These are phyloP conservation scores for Ceratonia siliqua DNA, from an alignment of 306 rosid genomes.

Conservation along the genomic window DNA sequence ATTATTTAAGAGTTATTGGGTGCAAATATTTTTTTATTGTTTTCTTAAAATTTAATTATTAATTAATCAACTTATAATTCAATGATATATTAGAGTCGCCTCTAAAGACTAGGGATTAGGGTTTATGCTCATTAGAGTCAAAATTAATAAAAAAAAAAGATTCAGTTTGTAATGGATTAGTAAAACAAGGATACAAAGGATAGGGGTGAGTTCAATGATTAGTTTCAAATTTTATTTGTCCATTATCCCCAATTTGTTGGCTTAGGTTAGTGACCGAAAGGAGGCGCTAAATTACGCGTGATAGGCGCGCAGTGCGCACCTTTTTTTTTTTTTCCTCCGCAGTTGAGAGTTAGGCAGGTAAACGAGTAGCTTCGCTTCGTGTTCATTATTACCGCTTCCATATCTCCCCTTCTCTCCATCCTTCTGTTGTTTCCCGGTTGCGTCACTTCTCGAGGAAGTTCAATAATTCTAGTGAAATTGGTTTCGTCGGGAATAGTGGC, in stretches of 20 bases:
- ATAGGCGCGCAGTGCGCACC: conserved; percentile 37
- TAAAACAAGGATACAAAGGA: no score
- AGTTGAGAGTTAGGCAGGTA: neutral
- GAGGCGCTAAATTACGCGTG: conserved; percentile 11
- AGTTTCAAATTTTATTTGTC: no score
- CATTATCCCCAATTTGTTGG: neutral
- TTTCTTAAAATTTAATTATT: no score
- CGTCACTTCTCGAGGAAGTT: conserved; percentile 24
- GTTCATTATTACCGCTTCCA: neutral
- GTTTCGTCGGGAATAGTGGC: conserved; percentile 25
- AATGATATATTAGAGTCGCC: no score
- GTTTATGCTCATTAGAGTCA: no score
- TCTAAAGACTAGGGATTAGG: no score
- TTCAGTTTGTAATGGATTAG: no score
- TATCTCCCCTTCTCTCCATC: neutral
- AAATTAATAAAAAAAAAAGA: no score
- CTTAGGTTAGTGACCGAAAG: neutral
- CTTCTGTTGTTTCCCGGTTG: neutral
- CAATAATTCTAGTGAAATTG: neutral
- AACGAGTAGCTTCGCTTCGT: neutral
- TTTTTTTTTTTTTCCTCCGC: neutral
- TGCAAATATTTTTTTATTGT: no score
- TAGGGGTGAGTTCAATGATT: no score
- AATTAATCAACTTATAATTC: no score
- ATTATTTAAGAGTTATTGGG: no score